Evolutionary conservation across 345 rosid species (phyloP), one percentile per base, ranked within the genome.

Genomic region (Brassica nigra): DNA sequence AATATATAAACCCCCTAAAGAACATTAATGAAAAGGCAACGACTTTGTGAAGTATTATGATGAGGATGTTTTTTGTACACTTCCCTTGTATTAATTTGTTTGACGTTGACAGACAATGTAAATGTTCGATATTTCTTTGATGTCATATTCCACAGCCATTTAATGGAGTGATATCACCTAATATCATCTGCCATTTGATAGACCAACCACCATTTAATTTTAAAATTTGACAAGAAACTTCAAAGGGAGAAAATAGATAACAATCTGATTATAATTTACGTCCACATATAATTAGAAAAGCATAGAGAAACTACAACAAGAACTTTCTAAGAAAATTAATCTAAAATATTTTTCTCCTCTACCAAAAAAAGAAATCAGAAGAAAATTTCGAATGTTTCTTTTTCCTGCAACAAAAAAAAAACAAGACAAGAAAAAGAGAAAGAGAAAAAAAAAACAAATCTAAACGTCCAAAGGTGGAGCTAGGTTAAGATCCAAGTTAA

Each of bases 391-490:
- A 49, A 47, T 2, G 16, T 4, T 49, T n/a, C 57, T 49, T 49
- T 49, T 49, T 49, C 57, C 18, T 49, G 57, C 57, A 47, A 12
- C 54, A 29, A 68, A 70, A 55, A 9, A 73, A 62, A 14, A 62
- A 58, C 79, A 74, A 31, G 20, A 8, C 9, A 29, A 36, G 2
- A 33, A 8, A 66, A n/a, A 2, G 29, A 34, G 27, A 23, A 23
- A 18, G 18, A 18, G 18, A 18, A 18, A 18, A 18, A 18, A 23
- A 47, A 12, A 8, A 23, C 10, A 34, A 33, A 18, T 9, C 87
- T 86, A 92, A 34, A 89, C 86, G 23, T 89, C 93, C 4, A 83
- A 84, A 3, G 93, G 88, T 5, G 98, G 91, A 33, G 90, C 88
- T 68, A 89, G 86, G 66, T 93, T 91, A 33, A 91, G 97, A 73